Conservation (phyloP, 2,329 filamentous ascomycete species). For the Sporothrix sp. region DNA sequence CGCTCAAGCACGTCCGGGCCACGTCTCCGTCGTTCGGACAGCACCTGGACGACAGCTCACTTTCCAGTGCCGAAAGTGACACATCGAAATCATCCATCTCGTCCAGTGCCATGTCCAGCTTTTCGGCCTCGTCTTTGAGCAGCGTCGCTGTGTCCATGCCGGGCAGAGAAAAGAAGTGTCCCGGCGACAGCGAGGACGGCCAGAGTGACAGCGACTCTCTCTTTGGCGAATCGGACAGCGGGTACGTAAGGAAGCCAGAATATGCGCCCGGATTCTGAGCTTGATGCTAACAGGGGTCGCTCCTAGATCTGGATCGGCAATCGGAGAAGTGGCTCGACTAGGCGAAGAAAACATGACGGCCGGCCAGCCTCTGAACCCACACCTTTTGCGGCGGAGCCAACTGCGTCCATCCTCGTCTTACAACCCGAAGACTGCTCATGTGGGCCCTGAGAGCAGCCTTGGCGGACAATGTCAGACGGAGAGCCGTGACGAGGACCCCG, state of each 20-base stretch:
- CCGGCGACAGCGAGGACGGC: slow-evolving; percentile 3
- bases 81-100: slow-evolving; percentile 16
- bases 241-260: slow-evolving; percentile 11
- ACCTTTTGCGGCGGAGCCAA: slow-evolving; percentile 5
- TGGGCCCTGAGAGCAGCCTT: background rate
- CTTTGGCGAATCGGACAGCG: slow-evolving; percentile 8
- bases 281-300: background rate
- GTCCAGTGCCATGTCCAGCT: slow-evolving; percentile 15
- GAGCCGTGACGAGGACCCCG: too few species aligned
- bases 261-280: background rate
- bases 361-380: background rate
- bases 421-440: background rate
- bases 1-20: background rate
- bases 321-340: background rate
- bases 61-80: slow-evolving; percentile 11
- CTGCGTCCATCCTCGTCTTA: slow-evolving; percentile 1
- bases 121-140: slow-evolving; percentile 13
- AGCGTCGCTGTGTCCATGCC: slow-evolving; percentile 14
- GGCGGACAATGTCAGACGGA: too few species aligned
- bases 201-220: slow-evolving; percentile 1
- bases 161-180: slow-evolving; percentile 6
- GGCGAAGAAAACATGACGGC: slow-evolving; percentile 1
- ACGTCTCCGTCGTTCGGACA: background rate
- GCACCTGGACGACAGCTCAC: background rate
- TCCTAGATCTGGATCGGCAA: background rate